Evolutionary conservation across 306 rosid genomes (phyloP), one percentile per base, ranked within the genome.

Genomic region (Prosopis cineraria): DNA sequence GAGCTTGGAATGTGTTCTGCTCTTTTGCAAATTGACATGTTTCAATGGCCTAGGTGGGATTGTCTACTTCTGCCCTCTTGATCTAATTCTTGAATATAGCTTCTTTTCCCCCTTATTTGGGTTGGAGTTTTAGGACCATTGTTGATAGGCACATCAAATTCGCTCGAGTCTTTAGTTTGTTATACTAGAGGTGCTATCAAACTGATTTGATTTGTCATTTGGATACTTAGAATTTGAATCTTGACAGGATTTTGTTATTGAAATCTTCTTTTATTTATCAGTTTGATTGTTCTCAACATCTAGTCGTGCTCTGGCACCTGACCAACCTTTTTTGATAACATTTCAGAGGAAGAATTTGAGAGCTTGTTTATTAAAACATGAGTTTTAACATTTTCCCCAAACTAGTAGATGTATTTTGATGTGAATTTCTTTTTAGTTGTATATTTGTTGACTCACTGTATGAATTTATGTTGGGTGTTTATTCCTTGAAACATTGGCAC

Each of bases 141-240:
- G n/a, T n/a, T n/a, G n/a, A n/a, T n/a, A n/a, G n/a, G n/a, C n/a
- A n/a, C n/a, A n/a, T n/a, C n/a, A n/a, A n/a, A n/a, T n/a, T n/a
- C n/a, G n/a, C n/a, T n/a, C n/a, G n/a, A n/a, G n/a, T n/a, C n/a
- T n/a, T n/a, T n/a, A n/a, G n/a, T n/a, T n/a, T n/a, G n/a, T n/a
- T n/a, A n/a, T n/a, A n/a, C 81, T 76, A 24, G 77, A 55, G 19
- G 70, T 76, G 40, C 36, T 71, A 37, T 64, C 31, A 48, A 59
- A 64, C 29, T 70, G 65, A 76, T 76, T 84, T 77, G 40, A 56
- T 76, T 47, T 79, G 37, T 34, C 75, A 45, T 55, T 16, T 25
- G 6, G 31, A 56, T 25, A 10, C 63, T 56, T 24, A 25, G 63
- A 25, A 20, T 25, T 9, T 56, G 63, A 56, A 25, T 16, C 33